Evolutionary conservation across 768 basidiomycete species (phyloP), one percentile per base, ranked within the genome.

Genomic region (Galerina marginata): DNA sequence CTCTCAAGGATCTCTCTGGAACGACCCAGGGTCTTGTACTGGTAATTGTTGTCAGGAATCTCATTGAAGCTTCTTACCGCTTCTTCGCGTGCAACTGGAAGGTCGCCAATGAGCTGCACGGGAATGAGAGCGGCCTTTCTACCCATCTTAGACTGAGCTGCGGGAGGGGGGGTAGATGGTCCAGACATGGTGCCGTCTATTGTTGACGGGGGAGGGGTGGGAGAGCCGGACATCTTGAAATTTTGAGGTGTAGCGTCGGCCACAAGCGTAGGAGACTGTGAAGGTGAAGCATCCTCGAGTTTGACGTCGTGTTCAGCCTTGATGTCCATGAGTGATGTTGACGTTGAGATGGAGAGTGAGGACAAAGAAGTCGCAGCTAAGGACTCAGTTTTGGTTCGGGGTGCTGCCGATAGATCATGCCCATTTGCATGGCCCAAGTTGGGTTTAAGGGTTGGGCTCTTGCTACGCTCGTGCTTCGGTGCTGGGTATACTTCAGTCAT

Each of bases 1-100:
- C 93, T 91, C 79, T 99, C 97, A 69, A 91, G 83, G 55, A 88
- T 83, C 77, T 96, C 93, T 70, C 90, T 87, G 54, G 92, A 93
- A 67, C 86, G 85, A n/a, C 96, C 96, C 56, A 98, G 78, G 33
- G 88, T 83, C 72, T 87, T 89, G 75, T 89, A 88, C 80, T 96
- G 94, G 73, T 97, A 97, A 68, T 87, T 88, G 73, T 95, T 96
- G 69, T 79, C 83, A 61, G 75, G 65, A 68, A 98, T 87, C 75
- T 92, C 85, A 63, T 74, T 77, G 72, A 96, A 98, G 9, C 84
- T 88, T 64, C 75, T 78, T 61, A 89, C 74, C 43, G 95, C 96
- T 14, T 81, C 86, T 54, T 85, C 79, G 67, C 90, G 86, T 33
- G 94, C 95, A 47, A 83, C 73, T 9, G 94, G 92, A 48, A 97